Percentiles rank a stretch among this genome's conserved stretches.
These are phyloP conservation scores for Cutaneotrichosporon cutaneum DNA, from an alignment of 1,284 basidiomycete species.

Conservation along the genomic window DNA sequence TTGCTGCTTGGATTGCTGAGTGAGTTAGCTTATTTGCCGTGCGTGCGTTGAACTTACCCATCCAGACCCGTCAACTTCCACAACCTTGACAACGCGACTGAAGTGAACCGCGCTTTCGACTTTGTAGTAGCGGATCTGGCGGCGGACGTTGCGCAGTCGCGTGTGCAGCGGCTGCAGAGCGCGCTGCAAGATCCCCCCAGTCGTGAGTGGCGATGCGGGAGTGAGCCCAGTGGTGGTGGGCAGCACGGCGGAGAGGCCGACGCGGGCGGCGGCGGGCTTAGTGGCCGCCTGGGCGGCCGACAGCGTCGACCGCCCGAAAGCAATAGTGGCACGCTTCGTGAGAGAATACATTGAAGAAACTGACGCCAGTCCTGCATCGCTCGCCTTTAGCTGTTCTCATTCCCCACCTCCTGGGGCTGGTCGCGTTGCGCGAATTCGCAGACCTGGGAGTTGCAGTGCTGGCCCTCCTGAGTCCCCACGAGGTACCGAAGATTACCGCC, in stretches of 20 bases:
- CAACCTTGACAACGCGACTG: constrained; percentile 39
- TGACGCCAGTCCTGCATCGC: constrained; percentile 25
- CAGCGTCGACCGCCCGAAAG: constrained; percentile 1
- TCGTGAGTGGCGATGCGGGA: constrained; percentile 21
- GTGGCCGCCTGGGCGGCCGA: not conserved
- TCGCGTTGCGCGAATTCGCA: constrained; percentile 8
- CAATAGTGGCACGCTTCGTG: constrained; percentile 5
- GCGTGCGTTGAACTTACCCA: not conserved
- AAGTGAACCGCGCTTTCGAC: constrained; percentile 34
- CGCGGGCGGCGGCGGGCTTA: not conserved
- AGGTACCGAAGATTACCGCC: not conserved
- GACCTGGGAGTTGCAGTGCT: not conserved
- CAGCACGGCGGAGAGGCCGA: constrained; percentile 2
- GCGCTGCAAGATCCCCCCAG: constrained; percentile 27
- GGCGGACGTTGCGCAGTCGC: constrained; percentile 8
- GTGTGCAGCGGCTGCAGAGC: constrained; percentile 20
- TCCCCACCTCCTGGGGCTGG: constrained; percentile 28
- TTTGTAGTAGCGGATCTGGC: constrained; percentile 37
- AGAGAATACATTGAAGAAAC: constrained; percentile 12
- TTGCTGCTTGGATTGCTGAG: constrained; percentile 39
- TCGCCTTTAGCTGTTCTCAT: constrained; percentile 28
- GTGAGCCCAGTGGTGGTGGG: not conserved
- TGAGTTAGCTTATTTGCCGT: constrained; percentile 26
- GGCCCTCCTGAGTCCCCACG: constrained; percentile 4
- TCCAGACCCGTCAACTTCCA: constrained; percentile 33